Conservation (phyloP, 768 basidiomycete genomes). For the Leccinum subgranulosum region DNA sequence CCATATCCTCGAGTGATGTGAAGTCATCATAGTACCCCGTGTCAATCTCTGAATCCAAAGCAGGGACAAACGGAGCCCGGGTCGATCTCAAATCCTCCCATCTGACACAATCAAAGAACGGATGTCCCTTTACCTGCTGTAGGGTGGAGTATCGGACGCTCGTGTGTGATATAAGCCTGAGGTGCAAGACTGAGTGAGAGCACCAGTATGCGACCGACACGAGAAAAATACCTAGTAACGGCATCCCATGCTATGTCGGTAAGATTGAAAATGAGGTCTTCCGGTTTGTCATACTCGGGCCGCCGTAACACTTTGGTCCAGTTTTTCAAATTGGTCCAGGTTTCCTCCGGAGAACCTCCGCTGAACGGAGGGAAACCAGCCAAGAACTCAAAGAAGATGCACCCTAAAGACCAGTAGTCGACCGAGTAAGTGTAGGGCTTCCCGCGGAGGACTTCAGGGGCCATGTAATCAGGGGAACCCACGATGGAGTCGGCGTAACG, state of each 20-base stretch:
- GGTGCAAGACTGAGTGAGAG: background rate
- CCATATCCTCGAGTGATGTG: conserved; percentile 88
- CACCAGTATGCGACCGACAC: background rate
- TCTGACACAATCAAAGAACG: conserved; percentile 74
- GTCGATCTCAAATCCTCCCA: conserved; percentile 80
- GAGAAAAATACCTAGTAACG: conserved; percentile 64
- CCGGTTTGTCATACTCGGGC: conserved; percentile 93
- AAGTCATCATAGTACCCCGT: conserved; percentile 96
- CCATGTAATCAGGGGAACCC: conserved; percentile 98
- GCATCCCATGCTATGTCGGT: conserved; percentile 93
- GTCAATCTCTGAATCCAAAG: conserved; percentile 90
- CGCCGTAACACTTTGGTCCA: conserved; percentile 91
- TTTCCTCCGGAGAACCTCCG: conserved; percentile 92
- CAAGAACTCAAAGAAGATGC: conserved; percentile 96
- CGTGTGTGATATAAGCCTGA: conserved; percentile 83
- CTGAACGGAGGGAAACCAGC: conserved; percentile 98
- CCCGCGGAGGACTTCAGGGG: conserved; percentile 88
- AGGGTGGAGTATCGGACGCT: conserved; percentile 76
- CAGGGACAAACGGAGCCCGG: conserved; percentile 89
- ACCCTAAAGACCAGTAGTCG: conserved; percentile 98
- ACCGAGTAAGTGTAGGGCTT: conserved; percentile 96
- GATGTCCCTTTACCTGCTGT: conserved; percentile 66
- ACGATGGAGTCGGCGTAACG: conserved; percentile 97
- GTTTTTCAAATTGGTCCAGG: conserved; percentile 98
- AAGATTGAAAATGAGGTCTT: conserved; percentile 96